Conservation (phyloP, 257 asterid genomes). For the Nicotiana attenuata region DNA sequence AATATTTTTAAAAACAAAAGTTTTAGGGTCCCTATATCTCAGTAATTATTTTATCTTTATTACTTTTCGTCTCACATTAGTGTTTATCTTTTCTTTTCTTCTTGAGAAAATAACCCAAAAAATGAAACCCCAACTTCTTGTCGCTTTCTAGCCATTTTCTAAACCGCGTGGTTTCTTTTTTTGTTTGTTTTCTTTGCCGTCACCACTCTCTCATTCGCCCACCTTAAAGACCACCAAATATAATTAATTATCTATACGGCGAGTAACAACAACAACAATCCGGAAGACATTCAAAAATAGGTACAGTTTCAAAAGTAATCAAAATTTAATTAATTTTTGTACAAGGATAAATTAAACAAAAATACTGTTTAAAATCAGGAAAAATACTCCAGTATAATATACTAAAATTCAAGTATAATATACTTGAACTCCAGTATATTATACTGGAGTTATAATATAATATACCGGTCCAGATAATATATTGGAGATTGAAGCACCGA, state of each 20-base stretch:
- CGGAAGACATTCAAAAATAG: too few species aligned
- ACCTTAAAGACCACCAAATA: slow-evolving; percentile 19
- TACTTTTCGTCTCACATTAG: background rate
- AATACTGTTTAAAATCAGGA: too few species aligned
- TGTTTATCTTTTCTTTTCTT: background rate
- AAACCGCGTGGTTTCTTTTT: slow-evolving; percentile 38
- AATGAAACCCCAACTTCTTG: background rate
- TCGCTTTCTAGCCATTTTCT: background rate
- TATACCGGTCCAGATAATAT: too few species aligned
- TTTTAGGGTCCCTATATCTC: background rate
- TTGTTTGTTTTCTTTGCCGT: slow-evolving; percentile 12
- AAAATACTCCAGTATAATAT: too few species aligned
- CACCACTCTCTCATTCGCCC: slow-evolving; percentile 21
- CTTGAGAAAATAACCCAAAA: background rate
- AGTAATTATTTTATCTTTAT: background rate
- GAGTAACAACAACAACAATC: too few species aligned
- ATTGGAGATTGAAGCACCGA: too few species aligned
- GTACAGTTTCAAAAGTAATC: too few species aligned
- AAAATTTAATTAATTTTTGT: too few species aligned
- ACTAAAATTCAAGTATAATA: too few species aligned
- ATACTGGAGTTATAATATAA: too few species aligned
- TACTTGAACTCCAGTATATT: too few species aligned
- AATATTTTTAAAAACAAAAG: background rate
- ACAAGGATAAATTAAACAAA: too few species aligned
- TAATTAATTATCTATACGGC: background rate